These are phyloP conservation scores for Naganishia randhawae DNA, from an alignment of 768 basidiomycete genomes.

Conservation along the genomic window DNA sequence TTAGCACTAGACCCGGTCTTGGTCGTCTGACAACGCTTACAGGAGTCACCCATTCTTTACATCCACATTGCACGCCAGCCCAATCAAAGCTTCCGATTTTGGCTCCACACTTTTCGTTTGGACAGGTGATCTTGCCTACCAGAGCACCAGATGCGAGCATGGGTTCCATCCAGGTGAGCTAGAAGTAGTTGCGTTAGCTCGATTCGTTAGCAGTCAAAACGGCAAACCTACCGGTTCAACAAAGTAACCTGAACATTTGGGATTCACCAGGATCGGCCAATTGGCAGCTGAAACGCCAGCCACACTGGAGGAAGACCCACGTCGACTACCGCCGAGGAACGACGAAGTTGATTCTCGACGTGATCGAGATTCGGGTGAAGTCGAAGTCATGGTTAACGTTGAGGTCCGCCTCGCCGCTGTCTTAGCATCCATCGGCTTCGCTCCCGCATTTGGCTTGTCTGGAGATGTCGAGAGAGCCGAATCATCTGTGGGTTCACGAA, in stretches of 20 bases:
- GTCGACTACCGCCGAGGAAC: background rate
- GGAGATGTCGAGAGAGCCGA: background rate
- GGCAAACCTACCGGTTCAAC: conserved; percentile 74
- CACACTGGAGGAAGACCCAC: conserved; percentile 2
- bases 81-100: conserved; percentile 97
- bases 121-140: conserved; percentile 85
- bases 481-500: background rate
- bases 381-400: conserved; percentile 43
- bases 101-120: conserved; percentile 79
- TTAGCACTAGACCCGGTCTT: background rate
- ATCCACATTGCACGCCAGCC: conserved; percentile 89
- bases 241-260: conserved; percentile 93
- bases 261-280: conserved; percentile 58
- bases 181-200: background rate
- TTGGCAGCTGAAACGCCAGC: conserved; percentile 21
- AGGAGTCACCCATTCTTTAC: conserved; percentile 86
- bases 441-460: conserved; percentile 5
- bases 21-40: conserved; percentile 54
- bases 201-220: background rate
- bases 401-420: conserved; percentile 32
- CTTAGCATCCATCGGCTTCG: conserved; percentile 1
- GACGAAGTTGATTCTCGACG: background rate
- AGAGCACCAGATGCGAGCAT: conserved; percentile 70
- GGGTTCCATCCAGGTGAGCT: conserved; percentile 97
- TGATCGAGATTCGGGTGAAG: background rate